Base-by-base conservation (phyloP, 2,329 filamentous ascomycete species). In the Clonostachys rhizophaga region DNA sequence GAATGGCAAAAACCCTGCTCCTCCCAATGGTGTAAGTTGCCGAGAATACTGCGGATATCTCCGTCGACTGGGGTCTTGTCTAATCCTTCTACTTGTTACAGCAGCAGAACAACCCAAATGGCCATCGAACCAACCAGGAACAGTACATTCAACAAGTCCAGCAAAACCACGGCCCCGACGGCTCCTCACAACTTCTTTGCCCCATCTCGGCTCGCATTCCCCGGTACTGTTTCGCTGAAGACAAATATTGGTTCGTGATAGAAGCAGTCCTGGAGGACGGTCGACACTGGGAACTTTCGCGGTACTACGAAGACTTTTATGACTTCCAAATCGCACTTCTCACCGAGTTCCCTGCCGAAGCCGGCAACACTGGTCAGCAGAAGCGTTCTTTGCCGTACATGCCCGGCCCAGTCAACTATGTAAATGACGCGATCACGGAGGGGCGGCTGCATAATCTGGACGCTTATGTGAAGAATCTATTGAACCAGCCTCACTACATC, bases 211-310 rank as follows among this genome's bases (percentile, higher is more conserved):
- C 92, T 12, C 86, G 83, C 45, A 95, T 97, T 56, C 91, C 92
- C 14, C 81, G 90, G 51, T 97, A 96, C 70, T 95, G 90, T 65
- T 97, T 95, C 60, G 90, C 91, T 50, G 92, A 97, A 62, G 91
- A 96, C 57, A 96, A 96, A 65, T 97, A 97, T 68, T 97, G 94
- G 90, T 99, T 97, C 61, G 89, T 96, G 47, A 92, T 99, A 49
- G 91, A 96, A 65, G 90, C 89, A 20, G 79, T 86, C 58, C 81
- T 97, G 66, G 90, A 96, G 60, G 91, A 97, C 62, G 91, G 91
- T 43, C 81, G 89, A 42, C 86, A 89, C 61, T 97, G 91, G 91
- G 91, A 96, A 63, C 72, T 99, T 44, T 92, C 90, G 37, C 84
- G 94, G 52, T 94, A 95, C 61, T 99, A 99, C 61, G 91, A 97